Evolutionary conservation across 106 monocot species (phyloP), one percentile per base, ranked within the genome.

Genomic region (Ottelia alismoides): DNA sequence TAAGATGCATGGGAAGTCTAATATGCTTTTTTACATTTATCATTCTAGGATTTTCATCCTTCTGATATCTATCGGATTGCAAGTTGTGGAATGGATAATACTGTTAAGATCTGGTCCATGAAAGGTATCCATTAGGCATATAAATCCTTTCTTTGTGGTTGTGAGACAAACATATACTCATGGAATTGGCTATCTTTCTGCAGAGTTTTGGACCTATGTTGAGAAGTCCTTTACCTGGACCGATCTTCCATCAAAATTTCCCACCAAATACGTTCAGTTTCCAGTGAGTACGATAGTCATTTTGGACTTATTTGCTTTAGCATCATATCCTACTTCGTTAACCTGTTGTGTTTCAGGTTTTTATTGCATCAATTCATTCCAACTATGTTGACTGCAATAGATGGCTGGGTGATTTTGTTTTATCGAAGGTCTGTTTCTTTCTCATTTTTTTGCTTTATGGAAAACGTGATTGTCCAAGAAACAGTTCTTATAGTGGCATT

Each of bases 191-290:
- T 7, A 6, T 16, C 14, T 11, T 72, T 65, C 16, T 63, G 49
- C 72, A 98, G 98, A 98, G 49, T 98, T 98, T 35, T 98, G 98
- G 98, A 68, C 82, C 29, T 83, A 98, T 72, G 98, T 98, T 61
- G 98, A 98, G 58, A 85, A 86, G 63, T 89, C 90, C 22, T 98
- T 90, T 82, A 90, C 98, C 56, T 98, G 90, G 90, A 98, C 85
- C 44, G 98, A 90, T 31, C 74, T 90, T 59, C 90, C 98, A 56
- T 98, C 98, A 55, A 90, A 98, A 72, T 98, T 98, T 74, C 98
- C 98, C 17, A 98, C 98, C 27, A 98, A 98, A 90, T 98, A 98
- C 80, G 85, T 98, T 16, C 98, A 98, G 56, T 98, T 98, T 71
- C 98, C 98, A 22, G 98, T 98, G 58, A 90, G 83, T 54, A 26